Evolutionary conservation across 2,329 filamentous ascomycete species (phyloP).

Genomic region (Diaporthe australafricana): DNA sequence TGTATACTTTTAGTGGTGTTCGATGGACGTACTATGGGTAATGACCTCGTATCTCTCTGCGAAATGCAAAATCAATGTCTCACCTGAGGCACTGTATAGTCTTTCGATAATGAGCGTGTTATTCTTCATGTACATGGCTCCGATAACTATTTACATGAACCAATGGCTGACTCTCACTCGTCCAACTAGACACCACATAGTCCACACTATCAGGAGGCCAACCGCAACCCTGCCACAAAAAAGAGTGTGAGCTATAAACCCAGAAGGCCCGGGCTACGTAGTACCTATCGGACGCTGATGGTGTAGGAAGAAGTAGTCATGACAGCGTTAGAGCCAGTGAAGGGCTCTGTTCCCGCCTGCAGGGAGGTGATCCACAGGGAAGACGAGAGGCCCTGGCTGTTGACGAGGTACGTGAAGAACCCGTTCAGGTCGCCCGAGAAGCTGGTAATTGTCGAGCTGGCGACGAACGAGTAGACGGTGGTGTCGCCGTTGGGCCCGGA

Average conservation of each 20-base stretch:
- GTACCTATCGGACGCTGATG: not conserved
- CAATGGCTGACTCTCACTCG: not conserved
- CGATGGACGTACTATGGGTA: no score
- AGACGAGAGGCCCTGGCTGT: constrained; percentile 57
- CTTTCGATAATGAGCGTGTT: not conserved
- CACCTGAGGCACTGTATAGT: no score
- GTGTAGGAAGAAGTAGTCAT: constrained; percentile 38
- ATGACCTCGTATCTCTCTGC: no score
- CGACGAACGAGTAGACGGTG: constrained; percentile 68
- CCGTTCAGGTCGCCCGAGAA: constrained; percentile 68
- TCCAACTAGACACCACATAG: no score
- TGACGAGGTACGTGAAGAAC: constrained; percentile 67
- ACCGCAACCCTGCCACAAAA: not conserved
- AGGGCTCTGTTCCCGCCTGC: constrained; percentile 67
- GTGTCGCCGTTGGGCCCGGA: constrained; percentile 67
- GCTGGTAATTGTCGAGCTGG: constrained; percentile 53
- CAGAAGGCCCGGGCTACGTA: not conserved
- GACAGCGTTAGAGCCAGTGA: constrained; percentile 56
- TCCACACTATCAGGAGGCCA: not conserved
- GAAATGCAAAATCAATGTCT: no score
- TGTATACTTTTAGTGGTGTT: no score
- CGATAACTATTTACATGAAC: not conserved
- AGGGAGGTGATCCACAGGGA: constrained; percentile 65
- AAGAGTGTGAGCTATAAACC: not conserved
- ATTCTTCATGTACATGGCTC: not conserved